Evolutionary conservation across 805 yeast species (phyloP).

Genomic region (Myxozyma monticola): DNA sequence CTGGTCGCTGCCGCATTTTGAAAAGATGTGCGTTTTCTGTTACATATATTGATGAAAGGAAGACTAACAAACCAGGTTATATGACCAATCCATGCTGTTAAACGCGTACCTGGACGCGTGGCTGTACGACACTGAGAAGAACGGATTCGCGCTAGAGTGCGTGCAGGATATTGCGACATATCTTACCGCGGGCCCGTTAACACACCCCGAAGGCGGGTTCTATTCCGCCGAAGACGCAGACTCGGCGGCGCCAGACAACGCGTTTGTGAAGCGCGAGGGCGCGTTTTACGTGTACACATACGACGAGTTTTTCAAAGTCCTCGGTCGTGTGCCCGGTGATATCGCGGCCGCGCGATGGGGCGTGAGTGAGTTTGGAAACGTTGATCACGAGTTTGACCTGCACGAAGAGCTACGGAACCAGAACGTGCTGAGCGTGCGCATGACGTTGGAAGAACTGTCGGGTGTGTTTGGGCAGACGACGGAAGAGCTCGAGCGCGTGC

Average conservation of each 20-base stretch:
- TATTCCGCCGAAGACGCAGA: conserved; percentile 42
- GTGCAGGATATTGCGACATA: conserved; percentile 34
- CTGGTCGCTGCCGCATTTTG: conserved; percentile 45
- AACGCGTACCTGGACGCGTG: conserved; percentile 38
- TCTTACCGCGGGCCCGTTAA: conserved; percentile 33
- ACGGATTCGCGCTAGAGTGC: conserved; percentile 29
- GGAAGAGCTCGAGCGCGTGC: conserved; percentile 29
- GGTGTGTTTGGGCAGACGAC: conserved; percentile 38
- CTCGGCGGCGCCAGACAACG: conserved; percentile 30
- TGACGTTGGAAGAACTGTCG: conserved; percentile 36
- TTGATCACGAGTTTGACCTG: conserved; percentile 38
- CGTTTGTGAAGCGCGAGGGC: conserved; percentile 35
- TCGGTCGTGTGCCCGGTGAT: conserved; percentile 30
- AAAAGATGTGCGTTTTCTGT: conserved; percentile 35
- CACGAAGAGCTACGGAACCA: conserved; percentile 36
- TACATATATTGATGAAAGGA: no score
- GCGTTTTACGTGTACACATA: conserved; percentile 42
- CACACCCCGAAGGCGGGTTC: conserved; percentile 35
- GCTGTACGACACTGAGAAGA: conserved; percentile 27
- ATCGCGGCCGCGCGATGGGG: conserved; percentile 41
- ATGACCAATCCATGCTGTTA: conserved; percentile 42
- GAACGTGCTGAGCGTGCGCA: conserved; percentile 39
- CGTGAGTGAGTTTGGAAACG: conserved; percentile 42
- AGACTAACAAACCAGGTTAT: conserved; percentile 27
- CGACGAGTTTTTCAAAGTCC: conserved; percentile 37